Base-by-base conservation (phyloP, 169 alveolate genomes). In the Cryptosporidium parvum region DNA sequence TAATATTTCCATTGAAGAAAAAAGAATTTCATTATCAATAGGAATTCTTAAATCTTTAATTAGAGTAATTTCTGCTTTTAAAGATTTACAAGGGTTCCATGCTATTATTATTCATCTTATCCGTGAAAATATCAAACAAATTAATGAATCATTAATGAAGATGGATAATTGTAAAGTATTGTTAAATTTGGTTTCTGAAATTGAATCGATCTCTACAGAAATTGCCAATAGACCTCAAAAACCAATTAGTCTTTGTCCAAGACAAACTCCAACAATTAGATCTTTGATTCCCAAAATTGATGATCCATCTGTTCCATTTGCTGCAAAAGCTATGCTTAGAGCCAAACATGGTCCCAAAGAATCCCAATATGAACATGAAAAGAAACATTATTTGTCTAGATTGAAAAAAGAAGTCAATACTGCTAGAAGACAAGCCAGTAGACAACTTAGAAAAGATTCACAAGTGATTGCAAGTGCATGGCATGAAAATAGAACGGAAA, bases 261-360 rank as follows among this genome's bases (percentile, higher is more conserved):
- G 75, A 26, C 89, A 62, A 65, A 48, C 68, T 6, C 89, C 89
- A 8, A 62, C 89, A 2, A 65, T 80, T 42, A 80, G 75, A 48
- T 31, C 68, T 1, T 58, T 80, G 21, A 44, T 67, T 10, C 89
- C 89, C 12, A 80, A 80, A 65, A 26, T 80, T 18, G 89, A 80
- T 62, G 89, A 80, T 29, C 75, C 89, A 42, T 80, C 89, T 10
- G 89, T 80, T 44, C 89, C 89, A 14, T 62, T 62, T 80, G 89
- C 89, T 23, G 75, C 75, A 10, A 80, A 80, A 62, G 89, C 65
- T 9, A 62, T 80, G 75, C 56, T 80, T 3, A 59, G 26, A 48
- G 42, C 80, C 2, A 80, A 45, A 39, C 69, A 58, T 35, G 59
- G 65, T 31, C 52, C 75, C 21, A 80, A 65, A 42, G 89, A 80